Evolutionary conservation across 495 filamentous ascomycete species (phyloP).

Genomic region (Tuber microsphaerosporum): DNA sequence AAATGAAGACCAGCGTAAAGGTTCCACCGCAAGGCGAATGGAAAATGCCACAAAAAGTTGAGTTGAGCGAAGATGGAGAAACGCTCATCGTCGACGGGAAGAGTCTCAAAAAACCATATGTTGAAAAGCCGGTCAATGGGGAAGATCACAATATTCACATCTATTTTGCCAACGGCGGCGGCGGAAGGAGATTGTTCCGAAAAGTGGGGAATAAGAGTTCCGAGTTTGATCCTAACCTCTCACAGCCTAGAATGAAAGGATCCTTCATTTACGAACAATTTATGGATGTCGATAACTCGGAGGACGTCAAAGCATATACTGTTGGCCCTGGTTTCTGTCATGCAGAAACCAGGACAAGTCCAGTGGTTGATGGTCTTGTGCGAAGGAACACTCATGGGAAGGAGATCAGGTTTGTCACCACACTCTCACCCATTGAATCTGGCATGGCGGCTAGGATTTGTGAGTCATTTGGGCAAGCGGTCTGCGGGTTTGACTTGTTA

Average conservation of each 20-base stretch:
- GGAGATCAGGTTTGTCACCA: slow-evolving; percentile 90
- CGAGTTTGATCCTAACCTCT: slow-evolving; percentile 72
- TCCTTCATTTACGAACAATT: slow-evolving; percentile 98
- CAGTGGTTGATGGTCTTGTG: slow-evolving; percentile 92
- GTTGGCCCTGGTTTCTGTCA: slow-evolving; percentile 92
- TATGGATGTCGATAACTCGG: slow-evolving; percentile 86
- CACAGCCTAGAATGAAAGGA: slow-evolving; percentile 63
- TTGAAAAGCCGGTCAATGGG: slow-evolving; percentile 96
- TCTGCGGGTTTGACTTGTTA: slow-evolving; percentile 94
- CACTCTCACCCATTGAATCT: slow-evolving; percentile 70
- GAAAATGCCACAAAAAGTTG: slow-evolving; percentile 55
- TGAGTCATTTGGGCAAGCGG: slow-evolving; percentile 83
- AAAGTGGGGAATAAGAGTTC: slow-evolving; percentile 98
- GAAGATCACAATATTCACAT: slow-evolving; percentile 99
- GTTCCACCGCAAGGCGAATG: slow-evolving; percentile 51
- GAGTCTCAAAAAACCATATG: slow-evolving; percentile 81
- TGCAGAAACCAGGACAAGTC: slow-evolving; percentile 92
- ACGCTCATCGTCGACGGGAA: slow-evolving; percentile 78
- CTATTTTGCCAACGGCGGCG: slow-evolving; percentile 86
- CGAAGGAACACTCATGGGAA: slow-evolving; percentile 94
- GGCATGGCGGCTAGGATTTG: slow-evolving; percentile 83
- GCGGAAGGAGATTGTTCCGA: slow-evolving; percentile 84
- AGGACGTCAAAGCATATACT: slow-evolving; percentile 98
- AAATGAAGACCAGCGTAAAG: slow-evolving; percentile 67
- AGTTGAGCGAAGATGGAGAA: slow-evolving; percentile 79